Evolutionary conservation across 2,329 filamentous ascomycete species (phyloP).

Genomic region (Aspergillus chevalieri): DNA sequence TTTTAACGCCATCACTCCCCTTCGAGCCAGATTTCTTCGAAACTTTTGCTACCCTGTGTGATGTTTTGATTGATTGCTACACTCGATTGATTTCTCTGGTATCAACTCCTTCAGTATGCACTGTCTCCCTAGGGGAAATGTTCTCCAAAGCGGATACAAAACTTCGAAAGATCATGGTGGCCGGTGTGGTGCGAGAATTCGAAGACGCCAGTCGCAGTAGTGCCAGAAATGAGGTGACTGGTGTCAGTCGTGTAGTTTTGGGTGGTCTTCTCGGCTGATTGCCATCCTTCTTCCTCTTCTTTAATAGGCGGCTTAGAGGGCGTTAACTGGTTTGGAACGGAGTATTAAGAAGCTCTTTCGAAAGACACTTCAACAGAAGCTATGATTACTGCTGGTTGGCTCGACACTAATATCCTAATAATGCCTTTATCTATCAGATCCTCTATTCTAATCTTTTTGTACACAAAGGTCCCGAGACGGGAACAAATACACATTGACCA

Average conservation of each 20-base stretch:
- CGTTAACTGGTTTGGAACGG: no score
- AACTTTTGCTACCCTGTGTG: conserved; percentile 91
- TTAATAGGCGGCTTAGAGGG: background rate
- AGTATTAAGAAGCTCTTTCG: no score
- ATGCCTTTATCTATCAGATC: background rate
- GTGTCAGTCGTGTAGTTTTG: conserved; percentile 80
- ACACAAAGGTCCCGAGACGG: background rate
- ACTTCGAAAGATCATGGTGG: conserved; percentile 81
- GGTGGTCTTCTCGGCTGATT: conserved; percentile 65
- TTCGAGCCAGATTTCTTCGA: conserved; percentile 98
- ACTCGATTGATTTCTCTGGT: conserved; percentile 69
- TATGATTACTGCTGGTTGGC: background rate
- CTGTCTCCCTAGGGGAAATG: conserved; percentile 65
- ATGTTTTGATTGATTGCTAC: conserved; percentile 91
- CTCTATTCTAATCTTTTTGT: background rate
- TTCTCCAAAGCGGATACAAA: conserved; percentile 85
- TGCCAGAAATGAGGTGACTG: conserved; percentile 73
- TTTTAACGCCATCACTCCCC: conserved; percentile 84
- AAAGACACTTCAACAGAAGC: no score
- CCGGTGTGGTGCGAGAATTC: conserved; percentile 83
- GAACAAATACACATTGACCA: background rate
- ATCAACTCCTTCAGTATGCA: conserved; percentile 67
- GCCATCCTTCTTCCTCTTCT: background rate
- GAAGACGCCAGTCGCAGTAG: conserved; percentile 75
- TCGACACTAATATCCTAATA: background rate